Conservation (phyloP, 1,284 basidiomycete genomes). For the Porogramme epimiltina region DNA sequence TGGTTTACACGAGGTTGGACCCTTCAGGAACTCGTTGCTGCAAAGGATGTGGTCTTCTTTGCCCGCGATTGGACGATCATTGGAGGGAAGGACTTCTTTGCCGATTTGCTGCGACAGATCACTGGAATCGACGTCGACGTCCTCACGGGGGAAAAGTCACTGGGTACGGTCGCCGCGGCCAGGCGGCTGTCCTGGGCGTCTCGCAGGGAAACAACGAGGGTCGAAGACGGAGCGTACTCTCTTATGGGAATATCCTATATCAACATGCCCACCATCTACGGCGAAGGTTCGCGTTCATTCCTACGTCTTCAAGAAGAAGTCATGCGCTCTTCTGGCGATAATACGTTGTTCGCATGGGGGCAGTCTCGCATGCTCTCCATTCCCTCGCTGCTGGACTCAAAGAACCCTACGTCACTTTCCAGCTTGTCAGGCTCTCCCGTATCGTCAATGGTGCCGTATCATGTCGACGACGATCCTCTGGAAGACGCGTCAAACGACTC, state of each 20-base stretch:
- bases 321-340: background rate
- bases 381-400: background rate
- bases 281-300: conserved; percentile 3
- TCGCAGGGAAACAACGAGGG: too few relatives aligned
- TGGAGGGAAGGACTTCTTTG: background rate
- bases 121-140: background rate
- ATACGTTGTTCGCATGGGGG: conserved; percentile 6
- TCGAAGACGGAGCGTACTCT: too few relatives aligned
- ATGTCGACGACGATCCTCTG: too few relatives aligned
- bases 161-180: too few relatives aligned
- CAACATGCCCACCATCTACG: conserved; percentile 9
- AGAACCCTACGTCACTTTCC: background rate
- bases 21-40: conserved; percentile 10
- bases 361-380: background rate
- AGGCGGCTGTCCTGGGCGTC: too few relatives aligned
- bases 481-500: too few relatives aligned
- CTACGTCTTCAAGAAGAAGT: conserved; percentile 7
- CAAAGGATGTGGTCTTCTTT: background rate
- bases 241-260: too few relatives aligned
- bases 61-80: background rate
- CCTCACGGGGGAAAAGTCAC: too few relatives aligned
- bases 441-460: too few relatives aligned
- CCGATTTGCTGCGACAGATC: background rate
- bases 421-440: too few relatives aligned
- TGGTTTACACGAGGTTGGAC: conserved; percentile 7